Evolutionary conservation across 495 filamentous ascomycete genomes (phyloP), one percentile per base, ranked within the genome.

Genomic region (Aspergillus bertholletiae): DNA sequence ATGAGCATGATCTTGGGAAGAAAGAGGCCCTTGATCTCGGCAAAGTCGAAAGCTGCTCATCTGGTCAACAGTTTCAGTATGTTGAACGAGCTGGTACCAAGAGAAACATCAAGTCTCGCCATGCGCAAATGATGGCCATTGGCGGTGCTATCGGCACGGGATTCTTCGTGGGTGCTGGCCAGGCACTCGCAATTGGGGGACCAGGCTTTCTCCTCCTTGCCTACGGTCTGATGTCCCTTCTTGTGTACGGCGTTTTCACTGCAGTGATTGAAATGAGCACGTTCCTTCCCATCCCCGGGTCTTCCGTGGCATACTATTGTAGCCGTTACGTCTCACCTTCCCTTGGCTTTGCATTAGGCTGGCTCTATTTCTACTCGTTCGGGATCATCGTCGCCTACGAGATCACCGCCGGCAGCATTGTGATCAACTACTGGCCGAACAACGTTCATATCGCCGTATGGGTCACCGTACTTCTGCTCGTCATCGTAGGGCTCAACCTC

Each of bases 391-490:
- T 88, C 2, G 50, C 67, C 2, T 61, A 56, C 35, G 86, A 88
- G 54, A 82, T 89, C n/a, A 81, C 82, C 2, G 86, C 86, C 1
- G 81, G 84, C 1, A 75, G 80, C 1, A 63, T 88, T 13, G 80
- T 89, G 46, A 84, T 90, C n/a, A 73, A 82, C 43, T 90, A 80
- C 63, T 90, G 87, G 87, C 64, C 81, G 15, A 52, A 43, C 2
- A 15, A 11, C 8, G 49, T 69, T 4, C 13, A 44, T 15, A 47
- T 57, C 40, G 85, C 81, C 21, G 85, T 82, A 28, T 85, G 84
- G 73, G 88, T 90, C 60, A 74, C 84, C 5, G 71, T 92, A 46
- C 81, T 88, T 67, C 80, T 88, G 60, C 73, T 84, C 22, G 59
- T 88, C 22, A 82, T 91, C 56, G 73, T 87, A 2, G 67, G 66